Percentiles rank a stretch among this genome's conserved stretches.
phyloP scores from a whole-genome alignment of 805 yeast genomes.

The Maudiozyma serrabonitensis region DNA sequence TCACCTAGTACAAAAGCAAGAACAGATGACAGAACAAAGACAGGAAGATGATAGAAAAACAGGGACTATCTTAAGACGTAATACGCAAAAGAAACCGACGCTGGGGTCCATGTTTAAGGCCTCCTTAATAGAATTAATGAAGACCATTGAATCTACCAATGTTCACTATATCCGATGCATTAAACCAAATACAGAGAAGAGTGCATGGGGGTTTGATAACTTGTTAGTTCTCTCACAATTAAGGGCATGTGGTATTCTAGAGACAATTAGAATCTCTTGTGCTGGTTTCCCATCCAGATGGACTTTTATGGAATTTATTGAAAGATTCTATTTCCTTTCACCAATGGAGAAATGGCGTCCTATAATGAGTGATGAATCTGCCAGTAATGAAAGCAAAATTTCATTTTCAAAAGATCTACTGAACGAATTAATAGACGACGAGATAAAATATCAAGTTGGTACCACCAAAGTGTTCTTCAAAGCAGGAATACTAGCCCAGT shows the following conservation, averaged over 20 bases:
- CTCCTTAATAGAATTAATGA: slow-evolving; percentile 87
- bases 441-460: slow-evolving; percentile 76
- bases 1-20: slow-evolving; percentile 43
- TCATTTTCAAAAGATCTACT: slow-evolving; percentile 59
- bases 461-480: slow-evolving; percentile 89
- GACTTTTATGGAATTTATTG: slow-evolving; percentile 88
- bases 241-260: slow-evolving; percentile 97
- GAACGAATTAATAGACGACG: slow-evolving; percentile 50
- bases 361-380: slow-evolving; percentile 38
- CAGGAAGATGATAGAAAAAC: slow-evolving; percentile 33
- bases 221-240: slow-evolving; percentile 93
- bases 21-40: slow-evolving; percentile 20
- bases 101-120: slow-evolving; percentile 90
- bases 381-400: slow-evolving; percentile 45
- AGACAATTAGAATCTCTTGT: slow-evolving; percentile 90
- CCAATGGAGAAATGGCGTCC: slow-evolving; percentile 59
- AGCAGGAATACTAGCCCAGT: slow-evolving; percentile 90
- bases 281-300: slow-evolving; percentile 97
- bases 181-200: slow-evolving; percentile 88
- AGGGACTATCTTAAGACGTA: slow-evolving; percentile 28
- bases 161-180: slow-evolving; percentile 96
- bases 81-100: slow-evolving; percentile 73
- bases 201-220: slow-evolving; percentile 93
- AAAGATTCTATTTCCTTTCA: slow-evolving; percentile 75
- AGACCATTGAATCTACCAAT: slow-evolving; percentile 84